Base-by-base conservation (phyloP, 176 grass and related monocot genomes). In the Triticum turgidum region DNA sequence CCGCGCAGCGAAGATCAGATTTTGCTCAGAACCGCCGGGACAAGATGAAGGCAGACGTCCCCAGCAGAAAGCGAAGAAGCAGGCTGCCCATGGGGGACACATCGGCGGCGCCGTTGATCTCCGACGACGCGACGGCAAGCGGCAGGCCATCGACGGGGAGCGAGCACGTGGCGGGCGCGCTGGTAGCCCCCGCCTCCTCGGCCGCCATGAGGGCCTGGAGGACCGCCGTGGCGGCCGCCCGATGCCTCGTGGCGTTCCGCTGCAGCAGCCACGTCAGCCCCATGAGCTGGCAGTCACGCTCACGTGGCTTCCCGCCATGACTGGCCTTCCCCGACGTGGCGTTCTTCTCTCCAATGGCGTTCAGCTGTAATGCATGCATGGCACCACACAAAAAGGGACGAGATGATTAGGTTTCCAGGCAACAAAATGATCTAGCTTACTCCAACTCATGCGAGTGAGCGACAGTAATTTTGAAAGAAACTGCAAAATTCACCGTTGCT, bases 231-330 rank as follows among this genome's bases (percentile, higher is more conserved):
- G 83, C 88, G 3, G 91, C 74, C 9, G 66, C 68, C 24, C 84
- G 79, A 82, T 98, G 87, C 9, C 61, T 78, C 56, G 84, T 96
- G 65, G 90, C 86, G 56, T 98, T 98, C 70, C 61, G 70, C 32
- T 58, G 76, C 65, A 98, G 91, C 42, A 98, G 92, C 96, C 96
- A 98, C 2, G 86, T 96, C 65, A 98, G 68, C 5, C 93, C 93
- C 90, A 94, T 94, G 27, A 92, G 24, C 81, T 92, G 96, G 79
- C 96, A 98, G 61, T 98, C 96, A 8, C 82, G 75, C 75, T 90
- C 81, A 5, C 72, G 93, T 5, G 18, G 25, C 29, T 34, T 61
- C 54, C 25, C 80, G 4, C 54, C 56, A 9, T 82, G 78, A 45
- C n/a, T 84, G 7, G 80, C 47, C 69, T 54, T 79, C 10, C 4